Evolutionary conservation across 257 asterid species (phyloP), one percentile per base, ranked within the genome.

Genomic region (Ilex aquifolium): DNA sequence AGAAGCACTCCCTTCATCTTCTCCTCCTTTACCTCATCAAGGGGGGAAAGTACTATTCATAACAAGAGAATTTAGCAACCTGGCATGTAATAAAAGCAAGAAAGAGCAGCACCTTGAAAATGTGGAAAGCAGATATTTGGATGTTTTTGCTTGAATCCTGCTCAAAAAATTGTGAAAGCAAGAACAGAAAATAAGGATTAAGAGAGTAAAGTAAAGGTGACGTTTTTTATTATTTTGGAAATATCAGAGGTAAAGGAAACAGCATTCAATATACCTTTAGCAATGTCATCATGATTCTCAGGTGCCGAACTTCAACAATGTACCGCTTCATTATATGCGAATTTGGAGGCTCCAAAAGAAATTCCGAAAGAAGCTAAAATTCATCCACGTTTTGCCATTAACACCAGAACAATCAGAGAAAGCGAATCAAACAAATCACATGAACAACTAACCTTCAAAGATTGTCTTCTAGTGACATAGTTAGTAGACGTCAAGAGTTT

Each of bases 101-200:
- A 66, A 66, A 52, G 60, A 13, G 66, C 42, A 59, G 72, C 79
- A 87, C 99, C 97, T 93, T 93, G 86, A 93, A 93, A 69, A 93
- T 84, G 75, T 93, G 99, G 78, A 93, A 93, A 71, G 96, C 97
- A 16, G 94, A 90, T 52, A 89, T 68, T 76, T 90, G 99, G 62
- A 93, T 93, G 73, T 84, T 93, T 85, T 84, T 93, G 92, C 97
- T 93, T 10, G 96, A 78, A 77, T 90, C 97, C 99, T 93, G 92
- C 68, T 75, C 59, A 67, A 13, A 71, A 31, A 66, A 39, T 64
- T 52, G 49, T 31, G 32, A 13, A 31, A 57, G 6, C 65, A 64
- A 77, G 61, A 57, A 15, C 31, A 53, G 2, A 4, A 53, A 14
- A 3, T 2, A 16, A 17, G 15, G 11, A 53, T 17, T 7, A 53